Conservation (phyloP, 2,329 filamentous ascomycete species). For the Pseudogymnoascus sp. region DNA sequence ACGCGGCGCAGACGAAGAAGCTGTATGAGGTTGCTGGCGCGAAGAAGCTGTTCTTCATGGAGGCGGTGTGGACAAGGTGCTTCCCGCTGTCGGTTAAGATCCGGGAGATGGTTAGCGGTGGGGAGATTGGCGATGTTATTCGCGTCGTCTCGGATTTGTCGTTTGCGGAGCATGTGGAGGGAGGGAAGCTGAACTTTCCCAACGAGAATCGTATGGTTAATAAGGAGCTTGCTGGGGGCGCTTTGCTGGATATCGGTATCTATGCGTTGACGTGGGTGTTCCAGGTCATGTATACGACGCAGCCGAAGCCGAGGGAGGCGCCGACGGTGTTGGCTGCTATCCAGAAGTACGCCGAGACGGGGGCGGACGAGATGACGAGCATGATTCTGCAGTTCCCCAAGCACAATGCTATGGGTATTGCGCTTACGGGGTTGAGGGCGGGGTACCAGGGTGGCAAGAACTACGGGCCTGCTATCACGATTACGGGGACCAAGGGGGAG, state of each 20-base stretch:
- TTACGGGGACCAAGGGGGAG: slow-evolving; percentile 59
- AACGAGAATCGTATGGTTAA: slow-evolving; percentile 58
- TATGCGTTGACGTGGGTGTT: slow-evolving; percentile 65
- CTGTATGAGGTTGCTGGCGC: slow-evolving; percentile 51
- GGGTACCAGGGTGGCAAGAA: slow-evolving; percentile 39
- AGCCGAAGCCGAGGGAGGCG: slow-evolving; percentile 42
- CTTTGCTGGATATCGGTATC: slow-evolving; percentile 59
- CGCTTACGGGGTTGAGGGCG: slow-evolving; percentile 42
- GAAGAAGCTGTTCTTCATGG: slow-evolving; percentile 54
- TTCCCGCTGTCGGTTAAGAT: slow-evolving; percentile 57
- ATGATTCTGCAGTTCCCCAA: slow-evolving; percentile 55
- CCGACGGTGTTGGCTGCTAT: slow-evolving; percentile 51
- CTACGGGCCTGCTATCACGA: slow-evolving; percentile 47
- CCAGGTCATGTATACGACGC: slow-evolving; percentile 61
- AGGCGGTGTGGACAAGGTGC: slow-evolving; percentile 63
- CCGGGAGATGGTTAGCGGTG: slow-evolving; percentile 37
- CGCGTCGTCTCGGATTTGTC: slow-evolving; percentile 33
- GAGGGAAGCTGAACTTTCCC: slow-evolving; percentile 34
- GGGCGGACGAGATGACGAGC: slow-evolving; percentile 54
- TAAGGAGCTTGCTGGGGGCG: slow-evolving; percentile 57
- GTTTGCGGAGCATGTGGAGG: slow-evolving; percentile 43
- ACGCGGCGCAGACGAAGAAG: slow-evolving; percentile 53
- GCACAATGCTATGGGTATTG: slow-evolving; percentile 51
- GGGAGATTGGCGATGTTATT: slow-evolving; percentile 35
- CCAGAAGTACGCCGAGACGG: slow-evolving; percentile 49